Evolutionary conservation across 176 grass and related monocot genomes (phyloP).

Genomic region (Bothriochloa decipiens): DNA sequence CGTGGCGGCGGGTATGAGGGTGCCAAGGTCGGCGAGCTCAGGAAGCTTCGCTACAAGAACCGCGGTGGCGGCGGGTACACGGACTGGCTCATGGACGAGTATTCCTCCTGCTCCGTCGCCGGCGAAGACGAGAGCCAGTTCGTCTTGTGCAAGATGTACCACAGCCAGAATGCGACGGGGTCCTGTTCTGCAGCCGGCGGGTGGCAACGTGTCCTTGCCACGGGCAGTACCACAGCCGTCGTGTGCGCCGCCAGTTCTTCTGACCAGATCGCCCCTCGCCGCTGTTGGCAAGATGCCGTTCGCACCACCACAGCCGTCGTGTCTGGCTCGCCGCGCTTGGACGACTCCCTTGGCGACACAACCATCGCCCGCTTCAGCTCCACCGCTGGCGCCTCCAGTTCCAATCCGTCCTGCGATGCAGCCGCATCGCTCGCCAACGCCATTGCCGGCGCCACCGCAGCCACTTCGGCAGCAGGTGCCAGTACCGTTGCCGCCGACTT

Average conservation of each 20-base stretch:
- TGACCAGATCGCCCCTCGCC: neutral
- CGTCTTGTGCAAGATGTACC: constrained; percentile 24
- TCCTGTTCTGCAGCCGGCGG: neutral
- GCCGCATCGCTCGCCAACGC: no score
- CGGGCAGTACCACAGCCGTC: neutral
- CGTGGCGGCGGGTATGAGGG: no score
- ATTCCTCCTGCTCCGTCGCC: neutral
- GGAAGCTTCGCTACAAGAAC: constrained; percentile 24
- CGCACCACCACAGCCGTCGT: neutral
- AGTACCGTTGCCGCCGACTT: no score
- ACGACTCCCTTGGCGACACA: neutral
- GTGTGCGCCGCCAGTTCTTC: neutral
- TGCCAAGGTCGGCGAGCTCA: neutral
- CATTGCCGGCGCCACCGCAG: no score
- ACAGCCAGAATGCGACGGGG: neutral
- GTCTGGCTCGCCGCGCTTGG: neutral
- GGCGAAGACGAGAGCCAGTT: neutral
- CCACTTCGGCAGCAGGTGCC: no score
- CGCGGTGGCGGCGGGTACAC: neutral
- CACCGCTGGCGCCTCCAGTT: neutral
- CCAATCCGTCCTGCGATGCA: neutral
- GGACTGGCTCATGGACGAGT: constrained; percentile 36
- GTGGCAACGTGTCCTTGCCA: neutral
- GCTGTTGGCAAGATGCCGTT: neutral
- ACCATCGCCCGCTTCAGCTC: neutral